Conservation (phyloP, 2,329 filamentous ascomycete species). For the Cordyceps fumosorosea region DNA sequence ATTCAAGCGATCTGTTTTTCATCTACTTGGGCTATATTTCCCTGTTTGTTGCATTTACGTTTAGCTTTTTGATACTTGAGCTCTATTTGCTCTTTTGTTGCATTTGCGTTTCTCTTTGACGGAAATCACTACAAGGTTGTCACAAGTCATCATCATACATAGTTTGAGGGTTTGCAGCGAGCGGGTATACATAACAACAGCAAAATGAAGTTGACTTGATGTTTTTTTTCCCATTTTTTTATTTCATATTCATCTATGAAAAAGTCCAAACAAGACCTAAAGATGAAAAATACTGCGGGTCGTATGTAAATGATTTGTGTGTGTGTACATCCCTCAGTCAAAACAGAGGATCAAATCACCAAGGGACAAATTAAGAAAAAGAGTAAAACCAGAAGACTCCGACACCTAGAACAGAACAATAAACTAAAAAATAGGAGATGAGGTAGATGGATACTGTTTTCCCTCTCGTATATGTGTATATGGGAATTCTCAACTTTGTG, state of each 20-base stretch:
- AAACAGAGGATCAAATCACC: neutral
- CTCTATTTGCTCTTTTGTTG: neutral
- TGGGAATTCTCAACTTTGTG: neutral
- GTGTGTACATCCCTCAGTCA: neutral
- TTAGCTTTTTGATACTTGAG: neutral
- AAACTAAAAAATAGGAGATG: neutral
- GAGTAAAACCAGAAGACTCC: too few relatives aligned
- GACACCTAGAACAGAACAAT: neutral
- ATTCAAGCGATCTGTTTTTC: constrained; percentile 4
- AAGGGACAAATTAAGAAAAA: neutral
- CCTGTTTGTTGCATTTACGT: neutral
- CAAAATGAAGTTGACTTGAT: neutral
- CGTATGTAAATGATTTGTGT: neutral
- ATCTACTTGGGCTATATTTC: neutral
- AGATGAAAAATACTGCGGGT: neutral
- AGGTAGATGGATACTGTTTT: neutral
- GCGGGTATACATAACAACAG: neutral
- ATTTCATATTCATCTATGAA: neutral
- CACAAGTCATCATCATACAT: neutral
- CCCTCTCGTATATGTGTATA: neutral
- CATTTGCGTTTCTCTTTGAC: neutral
- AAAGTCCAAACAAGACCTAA: neutral
- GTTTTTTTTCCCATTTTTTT: neutral
- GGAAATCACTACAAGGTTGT: neutral
- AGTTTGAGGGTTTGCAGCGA: neutral